Percentiles rank a stretch among this genome's conserved stretches.
Evolutionary conservation across 2,329 filamentous ascomycete species (phyloP).

Genomic region (Sporothrix brunneoviolacea): DNA sequence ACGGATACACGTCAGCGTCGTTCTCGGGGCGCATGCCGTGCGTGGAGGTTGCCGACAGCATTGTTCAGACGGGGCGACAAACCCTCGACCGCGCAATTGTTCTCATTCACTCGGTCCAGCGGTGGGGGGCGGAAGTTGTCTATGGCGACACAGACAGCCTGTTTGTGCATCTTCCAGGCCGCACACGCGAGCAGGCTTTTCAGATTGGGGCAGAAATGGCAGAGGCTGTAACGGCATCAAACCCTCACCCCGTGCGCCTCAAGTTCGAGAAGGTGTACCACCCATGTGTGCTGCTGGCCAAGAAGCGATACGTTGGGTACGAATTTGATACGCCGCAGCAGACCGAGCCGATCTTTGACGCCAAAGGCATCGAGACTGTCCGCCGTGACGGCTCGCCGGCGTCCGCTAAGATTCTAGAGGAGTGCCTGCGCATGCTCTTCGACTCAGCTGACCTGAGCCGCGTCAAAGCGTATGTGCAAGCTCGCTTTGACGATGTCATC

Average conservation of each 20-base stretch:
- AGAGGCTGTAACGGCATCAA: slow-evolving; percentile 76
- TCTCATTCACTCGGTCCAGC: slow-evolving; percentile 77
- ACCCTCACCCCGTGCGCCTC: slow-evolving; percentile 85
- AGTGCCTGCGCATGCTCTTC: slow-evolving; percentile 80
- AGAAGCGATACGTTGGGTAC: slow-evolving; percentile 97
- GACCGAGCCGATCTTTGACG: slow-evolving; percentile 80
- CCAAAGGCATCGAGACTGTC: slow-evolving; percentile 97
- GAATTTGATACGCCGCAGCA: slow-evolving; percentile 82
- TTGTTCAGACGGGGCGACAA: slow-evolving; percentile 91
- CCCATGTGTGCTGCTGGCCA: slow-evolving; percentile 86
- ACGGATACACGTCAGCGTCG: slow-evolving; percentile 93
- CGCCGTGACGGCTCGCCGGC: slow-evolving; percentile 90
- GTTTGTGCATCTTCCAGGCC: slow-evolving; percentile 83
- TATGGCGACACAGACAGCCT: slow-evolving; percentile 97
- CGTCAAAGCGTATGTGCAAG: slow-evolving; percentile 64
- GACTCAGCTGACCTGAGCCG: slow-evolving; percentile 81
- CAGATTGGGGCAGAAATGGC: slow-evolving; percentile 89
- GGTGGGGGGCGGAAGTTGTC: slow-evolving; percentile 93
- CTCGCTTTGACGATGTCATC: slow-evolving; percentile 91
- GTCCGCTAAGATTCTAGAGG: slow-evolving; percentile 95
- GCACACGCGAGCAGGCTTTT: slow-evolving; percentile 83
- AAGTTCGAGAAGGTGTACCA: slow-evolving; percentile 99
- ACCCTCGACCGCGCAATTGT: slow-evolving; percentile 92
- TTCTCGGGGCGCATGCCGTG: slow-evolving; percentile 98
- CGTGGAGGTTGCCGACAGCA: slow-evolving; percentile 94